Evolutionary conservation across 495 filamentous ascomycete genomes (phyloP).

Genomic region (Cairneyella variabilis): DNA sequence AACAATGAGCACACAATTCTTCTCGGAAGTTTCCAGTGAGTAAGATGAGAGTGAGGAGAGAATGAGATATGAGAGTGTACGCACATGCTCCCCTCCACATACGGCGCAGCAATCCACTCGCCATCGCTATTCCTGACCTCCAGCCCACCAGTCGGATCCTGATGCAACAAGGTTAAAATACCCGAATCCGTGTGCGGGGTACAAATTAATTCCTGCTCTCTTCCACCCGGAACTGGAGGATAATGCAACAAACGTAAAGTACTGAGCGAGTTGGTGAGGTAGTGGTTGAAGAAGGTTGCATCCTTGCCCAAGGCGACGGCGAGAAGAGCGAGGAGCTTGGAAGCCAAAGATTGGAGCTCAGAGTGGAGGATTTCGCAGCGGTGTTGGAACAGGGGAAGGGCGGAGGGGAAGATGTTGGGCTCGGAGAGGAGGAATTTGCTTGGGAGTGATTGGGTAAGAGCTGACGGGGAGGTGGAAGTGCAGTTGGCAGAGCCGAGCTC

Average conservation of each 20-base stretch:
- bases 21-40: too few species aligned
- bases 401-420: slow-evolving; percentile 36
- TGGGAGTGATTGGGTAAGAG: background rate
- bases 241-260: slow-evolving; percentile 59
- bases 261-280: slow-evolving; percentile 36
- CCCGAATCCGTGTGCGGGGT: slow-evolving; percentile 43
- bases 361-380: slow-evolving; percentile 35
- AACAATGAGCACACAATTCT: too few species aligned
- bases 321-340: slow-evolving; percentile 37
- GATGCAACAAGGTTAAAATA: slow-evolving; percentile 38
- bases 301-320: slow-evolving; percentile 37
- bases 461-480: background rate
- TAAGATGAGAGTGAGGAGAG: too few species aligned
- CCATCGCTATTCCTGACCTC: slow-evolving; percentile 45
- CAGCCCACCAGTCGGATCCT: slow-evolving; percentile 38
- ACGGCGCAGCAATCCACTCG: slow-evolving; percentile 42
- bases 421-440: slow-evolving; percentile 38
- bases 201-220: slow-evolving; percentile 37
- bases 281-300: slow-evolving; percentile 35
- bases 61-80: too few species aligned
- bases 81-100: slow-evolving; percentile 38
- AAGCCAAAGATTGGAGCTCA: slow-evolving; percentile 39
- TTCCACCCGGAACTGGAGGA: slow-evolving; percentile 37
- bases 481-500: slow-evolving; percentile 37
- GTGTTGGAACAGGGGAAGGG: slow-evolving; percentile 15